Conservation (phyloP, 129 eudicot species). For the Calendula officinalis region DNA sequence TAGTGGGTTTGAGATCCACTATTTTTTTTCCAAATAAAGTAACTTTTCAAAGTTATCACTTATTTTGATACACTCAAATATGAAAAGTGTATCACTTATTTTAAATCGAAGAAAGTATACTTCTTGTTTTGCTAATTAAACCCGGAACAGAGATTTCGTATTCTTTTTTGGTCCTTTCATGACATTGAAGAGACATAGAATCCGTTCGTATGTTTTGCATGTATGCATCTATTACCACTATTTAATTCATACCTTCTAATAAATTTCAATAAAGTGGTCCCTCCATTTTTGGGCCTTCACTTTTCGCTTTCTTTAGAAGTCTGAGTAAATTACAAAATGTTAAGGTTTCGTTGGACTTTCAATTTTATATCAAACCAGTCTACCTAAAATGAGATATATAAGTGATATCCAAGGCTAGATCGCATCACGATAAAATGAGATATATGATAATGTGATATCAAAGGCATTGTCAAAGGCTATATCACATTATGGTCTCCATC, state of each 20-base stretch:
- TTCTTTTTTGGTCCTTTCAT: not conserved
- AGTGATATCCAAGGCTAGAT: too few relatives aligned
- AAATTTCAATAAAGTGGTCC: conserved; percentile 7
- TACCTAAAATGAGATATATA: too few relatives aligned
- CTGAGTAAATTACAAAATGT: not conserved
- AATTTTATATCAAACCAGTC: not conserved
- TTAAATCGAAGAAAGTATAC: too few relatives aligned
- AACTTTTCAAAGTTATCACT: too few relatives aligned
- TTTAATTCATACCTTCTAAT: conserved; percentile 11
- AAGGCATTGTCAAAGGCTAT: too few relatives aligned
- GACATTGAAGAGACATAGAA: conserved; percentile 1
- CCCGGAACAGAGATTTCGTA: not conserved
- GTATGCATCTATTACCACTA: conserved; percentile 19
- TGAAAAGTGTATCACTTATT: too few relatives aligned
- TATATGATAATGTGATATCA: too few relatives aligned
- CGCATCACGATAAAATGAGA: too few relatives aligned
- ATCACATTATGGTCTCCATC: too few relatives aligned
- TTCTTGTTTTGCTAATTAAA: not conserved
- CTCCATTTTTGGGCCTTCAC: not conserved
- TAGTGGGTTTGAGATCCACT: too few relatives aligned
- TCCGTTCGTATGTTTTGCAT: conserved; percentile 15
- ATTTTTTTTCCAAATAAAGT: too few relatives aligned
- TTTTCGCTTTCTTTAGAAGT: not conserved
- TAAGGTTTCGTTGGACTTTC: not conserved
- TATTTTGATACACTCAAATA: too few relatives aligned